Percentiles rank a stretch among this genome's conserved stretches.
Evolutionary conservation across 139 green algal species (phyloP).

Genomic region (Micractinium sp.): DNA sequence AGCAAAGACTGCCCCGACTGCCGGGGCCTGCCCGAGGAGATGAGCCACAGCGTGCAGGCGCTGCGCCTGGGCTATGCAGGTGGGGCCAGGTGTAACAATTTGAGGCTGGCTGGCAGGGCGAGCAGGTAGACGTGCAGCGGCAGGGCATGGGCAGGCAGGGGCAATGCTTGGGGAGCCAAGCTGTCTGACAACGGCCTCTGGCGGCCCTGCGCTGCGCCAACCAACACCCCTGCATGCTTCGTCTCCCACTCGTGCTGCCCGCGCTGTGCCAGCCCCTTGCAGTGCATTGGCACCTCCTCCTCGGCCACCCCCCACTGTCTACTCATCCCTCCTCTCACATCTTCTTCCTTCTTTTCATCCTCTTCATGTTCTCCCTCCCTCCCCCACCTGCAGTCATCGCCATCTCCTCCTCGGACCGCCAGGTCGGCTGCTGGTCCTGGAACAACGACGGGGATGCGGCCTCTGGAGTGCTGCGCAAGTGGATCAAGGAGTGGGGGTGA

Average conservation of each 20-base stretch:
- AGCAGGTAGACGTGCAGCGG: neutral
- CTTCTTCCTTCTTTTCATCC: neutral
- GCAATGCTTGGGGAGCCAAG: too few relatives aligned
- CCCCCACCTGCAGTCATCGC: neutral
- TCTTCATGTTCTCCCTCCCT: neutral
- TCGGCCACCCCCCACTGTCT: neutral
- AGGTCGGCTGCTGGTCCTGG: conserved; percentile 16
- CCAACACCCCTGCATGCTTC: neutral
- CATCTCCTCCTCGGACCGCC: neutral
- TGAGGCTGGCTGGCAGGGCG: neutral
- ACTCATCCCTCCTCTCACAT: neutral
- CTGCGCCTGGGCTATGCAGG: conserved; percentile 16
- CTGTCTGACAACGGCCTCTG: too few relatives aligned
- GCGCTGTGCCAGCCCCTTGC: neutral
- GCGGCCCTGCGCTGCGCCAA: too few relatives aligned
- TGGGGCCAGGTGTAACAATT: neutral
- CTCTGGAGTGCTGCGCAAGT: neutral
- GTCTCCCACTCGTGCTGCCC: neutral
- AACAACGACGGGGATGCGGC: neutral
- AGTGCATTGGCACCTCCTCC: neutral
- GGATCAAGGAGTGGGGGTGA: neutral
- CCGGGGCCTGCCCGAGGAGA: conserved; percentile 18
- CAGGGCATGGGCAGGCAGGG: too few relatives aligned
- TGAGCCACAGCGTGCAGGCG: conserved; percentile 25
- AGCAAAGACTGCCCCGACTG: neutral